Evolutionary conservation across 805 yeast genomes (phyloP), one percentile per base, ranked within the genome.

Genomic region (Sporopachydermia quercuum): DNA sequence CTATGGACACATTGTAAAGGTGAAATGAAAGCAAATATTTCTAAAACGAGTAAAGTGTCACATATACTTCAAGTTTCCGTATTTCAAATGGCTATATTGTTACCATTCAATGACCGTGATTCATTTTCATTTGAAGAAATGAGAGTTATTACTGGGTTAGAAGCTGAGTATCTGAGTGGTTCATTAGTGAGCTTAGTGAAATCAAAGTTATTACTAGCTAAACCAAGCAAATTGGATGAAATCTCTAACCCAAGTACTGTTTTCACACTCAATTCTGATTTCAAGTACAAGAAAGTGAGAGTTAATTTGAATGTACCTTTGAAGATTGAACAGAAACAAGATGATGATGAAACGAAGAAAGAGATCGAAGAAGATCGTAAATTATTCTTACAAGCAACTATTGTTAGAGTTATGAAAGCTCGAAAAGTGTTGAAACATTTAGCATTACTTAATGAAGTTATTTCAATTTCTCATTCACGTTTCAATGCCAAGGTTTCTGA

Each of bases 341-440:
- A 84, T 48, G 65, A 70, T 23, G 84, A 76, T 27, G 85, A 79
- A 42, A 71, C 86, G 2, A 78, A 74, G 47, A 77, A 74, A 56
- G 94, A 86, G 53, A 75, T 89, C 38, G 85, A 78, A 50, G 91
- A 85, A 51, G 86, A 86, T 44, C 73, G 96, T 54, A 80, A 79
- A 60, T 76, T 81, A 53, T 78, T 78, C 61, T 66, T 91, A 50
- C 83, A 85, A 53, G 96, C 97, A 2, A 83, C 94, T 52, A 85
- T 91, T 60, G 97, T 89, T 34, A 72, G 98, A 51, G 83, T 89
- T 53, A 91, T 89, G 97, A 89, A 89, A 63, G 87, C 96, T 1
- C 71, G 96, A 53, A 82, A 86, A 57, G 68, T 67, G 36, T 65
- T 84, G 50, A 74, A 74, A 47, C 96, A 87, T 55, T 80, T 78